phyloP scores from a whole-genome alignment of 2,329 filamentous ascomycete genomes.

The Fusarium duplospermum region DNA sequence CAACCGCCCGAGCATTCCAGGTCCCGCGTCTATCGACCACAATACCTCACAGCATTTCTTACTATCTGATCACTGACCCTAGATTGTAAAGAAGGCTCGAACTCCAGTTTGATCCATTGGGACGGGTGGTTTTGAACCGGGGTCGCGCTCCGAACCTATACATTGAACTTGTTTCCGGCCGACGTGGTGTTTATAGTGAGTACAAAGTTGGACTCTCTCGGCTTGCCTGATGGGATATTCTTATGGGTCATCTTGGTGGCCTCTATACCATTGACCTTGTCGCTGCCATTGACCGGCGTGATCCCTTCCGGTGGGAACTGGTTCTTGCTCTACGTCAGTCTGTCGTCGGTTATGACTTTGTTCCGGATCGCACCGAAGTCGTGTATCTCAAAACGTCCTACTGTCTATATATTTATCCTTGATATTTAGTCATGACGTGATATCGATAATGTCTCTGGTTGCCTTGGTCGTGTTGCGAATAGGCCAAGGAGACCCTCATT shows the following conservation, averaged over 20 bases:
- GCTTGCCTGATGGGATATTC: not conserved
- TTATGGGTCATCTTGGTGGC: not conserved
- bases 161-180: not conserved
- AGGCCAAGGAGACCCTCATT: not conserved
- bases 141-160: not conserved
- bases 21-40: not conserved
- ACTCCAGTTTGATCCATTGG: not conserved
- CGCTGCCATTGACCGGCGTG: not conserved
- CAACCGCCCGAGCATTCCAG: not conserved
- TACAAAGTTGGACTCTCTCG: not conserved
- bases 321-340: not conserved
- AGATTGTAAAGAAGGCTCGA: not conserved
- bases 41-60: not conserved
- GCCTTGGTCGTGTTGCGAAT: not conserved
- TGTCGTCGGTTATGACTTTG: not conserved
- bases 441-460: not conserved
- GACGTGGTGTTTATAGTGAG: not conserved
- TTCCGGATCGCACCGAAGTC: not conserved
- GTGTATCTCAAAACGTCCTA: not conserved
- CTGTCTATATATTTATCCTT: not conserved
- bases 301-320: not conserved
- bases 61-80: accelerated
- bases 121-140: not conserved
- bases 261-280: not conserved
- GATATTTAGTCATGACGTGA: not conserved